Percentiles rank a stretch among this genome's conserved stretches.
Evolutionary conservation across 768 basidiomycete genomes (phyloP).

Genomic region (Mrakia blollopis): DNA sequence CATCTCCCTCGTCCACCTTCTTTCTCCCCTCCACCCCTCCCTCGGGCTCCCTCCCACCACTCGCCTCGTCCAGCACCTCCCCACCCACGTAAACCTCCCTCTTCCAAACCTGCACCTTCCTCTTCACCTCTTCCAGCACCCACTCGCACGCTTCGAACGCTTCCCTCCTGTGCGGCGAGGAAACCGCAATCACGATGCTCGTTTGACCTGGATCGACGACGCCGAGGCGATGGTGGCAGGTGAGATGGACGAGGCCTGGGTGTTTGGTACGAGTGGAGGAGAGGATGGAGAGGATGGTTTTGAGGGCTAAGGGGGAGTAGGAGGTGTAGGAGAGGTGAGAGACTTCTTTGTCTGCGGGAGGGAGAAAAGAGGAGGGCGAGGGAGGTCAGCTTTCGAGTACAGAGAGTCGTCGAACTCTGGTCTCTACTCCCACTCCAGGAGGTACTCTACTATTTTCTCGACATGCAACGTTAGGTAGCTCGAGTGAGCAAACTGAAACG

Average conservation of each 20-base stretch:
- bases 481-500: background rate
- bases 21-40: constrained; percentile 60
- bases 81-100: constrained; percentile 66
- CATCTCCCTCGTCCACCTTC: constrained; percentile 53
- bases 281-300: constrained; percentile 21
- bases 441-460: too few species aligned
- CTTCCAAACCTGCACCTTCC: constrained; percentile 84
- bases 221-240: constrained; percentile 72
- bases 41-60: constrained; percentile 34
- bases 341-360: constrained; percentile 26
- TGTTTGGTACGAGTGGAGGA: background rate
- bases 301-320: constrained; percentile 27
- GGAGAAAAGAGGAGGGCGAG: background rate
- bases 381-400: background rate
- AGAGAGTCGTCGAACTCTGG: background rate
- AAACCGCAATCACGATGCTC: constrained; percentile 79
- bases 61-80: constrained; percentile 13
- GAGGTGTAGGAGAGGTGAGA: constrained; percentile 31
- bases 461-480: too few species aligned
- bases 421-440: too few species aligned
- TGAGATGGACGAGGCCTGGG: constrained; percentile 45
- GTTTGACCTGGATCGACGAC: constrained; percentile 69
- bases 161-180: constrained; percentile 75
- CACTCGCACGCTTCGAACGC: constrained; percentile 73
- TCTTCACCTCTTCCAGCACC: constrained; percentile 80